A percentile compares a stretch with the other conserved stretches of the same genome.
Conservation (phyloP, 2,329 filamentous ascomycete species). For the Verticillium zaregamsianum region DNA sequence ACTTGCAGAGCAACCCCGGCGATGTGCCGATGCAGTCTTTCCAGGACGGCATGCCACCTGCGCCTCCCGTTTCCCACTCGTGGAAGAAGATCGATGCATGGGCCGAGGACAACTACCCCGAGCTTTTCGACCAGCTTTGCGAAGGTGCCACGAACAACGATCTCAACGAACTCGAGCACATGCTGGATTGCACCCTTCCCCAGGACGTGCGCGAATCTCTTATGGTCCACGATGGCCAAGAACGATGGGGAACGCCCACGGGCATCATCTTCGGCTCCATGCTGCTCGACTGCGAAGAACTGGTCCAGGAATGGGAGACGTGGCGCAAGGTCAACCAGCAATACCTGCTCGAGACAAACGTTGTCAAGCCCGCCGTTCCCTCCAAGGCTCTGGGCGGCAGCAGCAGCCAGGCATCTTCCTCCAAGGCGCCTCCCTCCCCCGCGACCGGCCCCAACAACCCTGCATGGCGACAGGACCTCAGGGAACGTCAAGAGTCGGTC, state of each 20-base stretch:
- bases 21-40: constrained; percentile 98
- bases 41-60: constrained; percentile 82
- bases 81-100: constrained; percentile 93
- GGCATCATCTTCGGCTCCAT: constrained; percentile 92
- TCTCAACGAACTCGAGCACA: constrained; percentile 93
- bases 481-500: constrained; percentile 81
- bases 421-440: constrained; percentile 46
- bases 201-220: constrained; percentile 91
- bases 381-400: constrained; percentile 68
- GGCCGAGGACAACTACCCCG: constrained; percentile 92
- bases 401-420: constrained; percentile 61
- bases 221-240: constrained; percentile 91
- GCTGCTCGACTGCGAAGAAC: constrained; percentile 96
- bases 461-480: constrained; percentile 80
- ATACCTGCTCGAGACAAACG: constrained; percentile 63
- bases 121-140: constrained; percentile 88
- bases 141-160: constrained; percentile 92
- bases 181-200: constrained; percentile 89
- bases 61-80: constrained; percentile 82
- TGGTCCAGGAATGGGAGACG: constrained; percentile 95
- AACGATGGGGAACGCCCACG: constrained; percentile 84
- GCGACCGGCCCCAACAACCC: constrained; percentile 47
- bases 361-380: constrained; percentile 57
- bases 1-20: constrained; percentile 61
- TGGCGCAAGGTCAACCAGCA: constrained; percentile 93